Base-by-base conservation (phyloP, 768 basidiomycete genomes). In the Daedaleopsis nitida region DNA sequence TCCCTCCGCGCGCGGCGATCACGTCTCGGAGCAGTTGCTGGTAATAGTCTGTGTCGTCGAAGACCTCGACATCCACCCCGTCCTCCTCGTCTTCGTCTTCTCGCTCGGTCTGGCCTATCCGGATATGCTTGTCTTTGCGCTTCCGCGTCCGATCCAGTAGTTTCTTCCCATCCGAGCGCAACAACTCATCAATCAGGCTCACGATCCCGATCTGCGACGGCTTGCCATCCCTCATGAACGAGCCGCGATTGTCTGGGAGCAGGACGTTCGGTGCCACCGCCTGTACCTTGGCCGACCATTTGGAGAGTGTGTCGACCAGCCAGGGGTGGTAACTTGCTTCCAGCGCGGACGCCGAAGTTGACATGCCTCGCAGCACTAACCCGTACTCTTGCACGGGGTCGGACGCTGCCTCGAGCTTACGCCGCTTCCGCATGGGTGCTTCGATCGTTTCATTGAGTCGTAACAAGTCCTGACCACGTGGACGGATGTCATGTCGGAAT, bases 201-300 rank as follows among this genome's bases (percentile, higher is more conserved):
- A 89, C 83, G 5, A 88, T 85, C 37, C 86, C 84, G 8, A 60
- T 34, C 21, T 52, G 43, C 32, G 39, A 57, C 43, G 50, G n/a
- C 57, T 64, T 57, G 47, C 50, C 60, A 45, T 67, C 52, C 23
- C 77, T 69, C 45, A 81, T 81, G 73, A 94, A 93, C 7, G 88
- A 77, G 58, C 85, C 86, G n/a, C 84, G 83, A 65, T 85, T 89
- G 13, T 83, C 84, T 45, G 88, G 86, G 6, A 87, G 79, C 13
- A 92, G 83, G 44, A 82, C 87, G 8, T 88, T 86, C 12, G 94
- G 88, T 2, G 94, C 85, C 6, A 97, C 95, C 1, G 96, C 92
- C 69, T 95, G 92, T 42, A 98, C 91, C 77, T 98, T 99, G 24
- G 88, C 81, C 11, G 94, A 97, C 97, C 97, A 99, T 74, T 98